phyloP scores from a whole-genome alignment of 225 moss, liverwort and hornwort species.

The Rhytidiadelphus loreus region DNA sequence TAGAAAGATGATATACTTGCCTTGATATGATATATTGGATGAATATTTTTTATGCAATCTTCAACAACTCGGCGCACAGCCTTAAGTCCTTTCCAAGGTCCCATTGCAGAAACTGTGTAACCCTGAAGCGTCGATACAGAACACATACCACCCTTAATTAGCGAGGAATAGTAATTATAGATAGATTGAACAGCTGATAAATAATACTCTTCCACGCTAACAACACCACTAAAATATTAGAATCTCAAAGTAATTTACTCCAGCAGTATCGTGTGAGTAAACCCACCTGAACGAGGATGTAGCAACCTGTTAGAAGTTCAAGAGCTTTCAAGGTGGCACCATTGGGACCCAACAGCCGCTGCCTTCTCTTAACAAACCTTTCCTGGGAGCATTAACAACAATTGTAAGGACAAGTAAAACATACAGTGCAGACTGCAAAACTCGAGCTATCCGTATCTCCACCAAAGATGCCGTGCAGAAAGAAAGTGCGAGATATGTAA shows the following conservation, averaged over 20 bases:
- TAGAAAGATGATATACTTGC: slow-evolving; percentile 3
- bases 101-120: slow-evolving; percentile 88
- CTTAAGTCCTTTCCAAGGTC: slow-evolving; percentile 87
- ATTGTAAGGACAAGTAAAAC: neutral
- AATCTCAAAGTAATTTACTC: neutral
- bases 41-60: slow-evolving; percentile 91
- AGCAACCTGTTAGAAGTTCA: slow-evolving; percentile 90
- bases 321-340: slow-evolving; percentile 98
- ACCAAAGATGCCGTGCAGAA: neutral
- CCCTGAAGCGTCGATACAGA: slow-evolving; percentile 38
- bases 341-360: slow-evolving; percentile 85
- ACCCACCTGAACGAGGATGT: slow-evolving; percentile 89
- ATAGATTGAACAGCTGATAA: neutral
- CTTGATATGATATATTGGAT: slow-evolving; percentile 98
- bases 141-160: neutral
- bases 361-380: slow-evolving; percentile 95
- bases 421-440: neutral
- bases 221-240: neutral
- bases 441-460: neutral
- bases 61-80: slow-evolving; percentile 82
- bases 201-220: neutral
- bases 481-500: neutral
- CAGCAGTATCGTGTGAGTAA: neutral
- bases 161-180: neutral
- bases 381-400: slow-evolving; percentile 37